A percentile compares a stretch with the other conserved stretches of the same genome.
phyloP scores from a whole-genome alignment of 345 rosid genomes.

The Bruguiera sexangula region DNA sequence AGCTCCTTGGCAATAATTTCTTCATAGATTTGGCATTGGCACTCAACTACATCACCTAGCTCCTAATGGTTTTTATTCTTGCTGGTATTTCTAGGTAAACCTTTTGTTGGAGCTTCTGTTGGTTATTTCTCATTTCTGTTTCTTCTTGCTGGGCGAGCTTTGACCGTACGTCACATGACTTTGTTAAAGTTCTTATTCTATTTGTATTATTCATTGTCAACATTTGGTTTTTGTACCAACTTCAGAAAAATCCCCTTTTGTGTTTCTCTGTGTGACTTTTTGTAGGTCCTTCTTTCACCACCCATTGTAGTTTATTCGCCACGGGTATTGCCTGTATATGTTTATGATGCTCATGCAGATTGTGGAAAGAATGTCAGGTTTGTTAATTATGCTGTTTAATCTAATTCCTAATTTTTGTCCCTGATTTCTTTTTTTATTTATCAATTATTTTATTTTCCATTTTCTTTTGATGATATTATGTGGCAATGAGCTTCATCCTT shows the following conservation, averaged over 20 bases:
- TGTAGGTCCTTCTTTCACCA: slow-evolving; percentile 97
- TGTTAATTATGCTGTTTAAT: background rate
- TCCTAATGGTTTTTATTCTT: slow-evolving; percentile 16
- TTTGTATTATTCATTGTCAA: background rate
- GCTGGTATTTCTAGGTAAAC: slow-evolving; percentile 52
- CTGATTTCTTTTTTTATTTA: slow-evolving; percentile 2
- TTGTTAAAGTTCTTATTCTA: slow-evolving; percentile 7
- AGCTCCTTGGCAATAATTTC: slow-evolving; percentile 8
- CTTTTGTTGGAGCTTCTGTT: slow-evolving; percentile 99
- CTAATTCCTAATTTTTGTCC: slow-evolving; percentile 8
- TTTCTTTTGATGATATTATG: slow-evolving; percentile 10
- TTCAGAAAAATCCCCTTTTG: background rate
- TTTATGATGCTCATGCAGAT: slow-evolving; percentile 98
- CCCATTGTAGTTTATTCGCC: slow-evolving; percentile 99
- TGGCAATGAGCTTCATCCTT: background rate
- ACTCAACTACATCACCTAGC: background rate
- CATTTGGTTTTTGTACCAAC: slow-evolving; percentile 6
- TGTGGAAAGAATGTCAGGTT: slow-evolving; percentile 98
- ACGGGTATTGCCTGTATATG: slow-evolving; percentile 93
- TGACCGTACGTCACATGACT: slow-evolving; percentile 61
- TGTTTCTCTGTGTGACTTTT: background rate
- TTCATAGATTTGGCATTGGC: background rate
- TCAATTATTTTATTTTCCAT: slow-evolving; percentile 10
- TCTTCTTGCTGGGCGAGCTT: slow-evolving; percentile 95
- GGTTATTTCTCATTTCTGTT: slow-evolving; percentile 92